Evolutionary conservation across 495 filamentous ascomycete genomes (phyloP), one percentile per base, ranked within the genome.

Genomic region (Hamigera avellanea): DNA sequence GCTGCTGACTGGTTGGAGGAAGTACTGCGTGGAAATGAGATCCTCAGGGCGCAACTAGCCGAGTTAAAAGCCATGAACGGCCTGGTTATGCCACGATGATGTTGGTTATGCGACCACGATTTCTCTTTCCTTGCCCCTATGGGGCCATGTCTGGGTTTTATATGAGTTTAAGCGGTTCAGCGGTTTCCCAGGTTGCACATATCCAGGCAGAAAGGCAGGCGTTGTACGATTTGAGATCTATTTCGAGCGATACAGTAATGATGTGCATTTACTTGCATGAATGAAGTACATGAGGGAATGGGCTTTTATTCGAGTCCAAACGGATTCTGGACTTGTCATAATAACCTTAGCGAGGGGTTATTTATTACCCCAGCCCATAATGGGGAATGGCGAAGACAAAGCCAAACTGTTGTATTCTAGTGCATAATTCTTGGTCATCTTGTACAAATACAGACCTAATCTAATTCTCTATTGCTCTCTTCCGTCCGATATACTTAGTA

Each of bases 1-100:
- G 69, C 81, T 5, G 80, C 74, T 13, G 75, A 81, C 39, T 89
- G 76, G 67, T 57, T 94, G n/a, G 73, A 84, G 32, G 69, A 76
- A 14, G 48, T 88, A n/a, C 44, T 83, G 26, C 59, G 62, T 28
- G 82, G 77, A 2, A 91, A 91, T 52, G 57, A 75, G 15, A 49
- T 58, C 7, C 48, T 81, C 33, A 49, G 57, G 39, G 42, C 43
- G 13, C 56, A 70, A 48, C 40, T 80, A 37, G 50, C 59, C 12
- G 56, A 67, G 37, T 37, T 67, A 26, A 61, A 66, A 44, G 36
- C 55, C 31, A 56, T 61, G 43, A 58, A 63, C 36, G 60, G 59
- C n/a, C 46, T 64, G 31, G 46, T 63, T 13, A 67, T 66, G 52
- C 62, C 60, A 32, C 53, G 58, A 49, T 66, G 32, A 33, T 7